Percentiles rank a stretch among this genome's conserved stretches.
These are phyloP conservation scores for Xylaria curta DNA, from an alignment of 495 filamentous ascomycete genomes.

Conservation along the genomic window DNA sequence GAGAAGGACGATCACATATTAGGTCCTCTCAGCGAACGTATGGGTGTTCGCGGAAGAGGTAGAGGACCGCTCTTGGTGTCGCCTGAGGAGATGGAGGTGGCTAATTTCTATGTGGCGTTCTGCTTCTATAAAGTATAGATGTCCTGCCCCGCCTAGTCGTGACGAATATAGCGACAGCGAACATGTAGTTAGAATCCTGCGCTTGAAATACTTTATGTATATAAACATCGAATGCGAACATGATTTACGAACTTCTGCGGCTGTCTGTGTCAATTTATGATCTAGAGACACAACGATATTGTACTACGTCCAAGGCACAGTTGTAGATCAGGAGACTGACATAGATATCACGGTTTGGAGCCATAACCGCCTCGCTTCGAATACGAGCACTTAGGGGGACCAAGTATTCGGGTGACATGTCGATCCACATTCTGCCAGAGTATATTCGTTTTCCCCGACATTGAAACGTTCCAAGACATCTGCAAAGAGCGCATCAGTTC, in stretches of 20 bases:
- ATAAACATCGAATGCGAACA: not conserved
- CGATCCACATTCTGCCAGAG: not conserved
- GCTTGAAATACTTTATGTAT: not conserved
- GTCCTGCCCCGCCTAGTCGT: not conserved
- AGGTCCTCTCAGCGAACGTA: conserved; percentile 85
- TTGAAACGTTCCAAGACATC: not conserved
- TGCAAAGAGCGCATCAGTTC: not conserved
- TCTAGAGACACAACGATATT: no score
- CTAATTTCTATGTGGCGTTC: conserved; percentile 88
- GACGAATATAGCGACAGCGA: not conserved
- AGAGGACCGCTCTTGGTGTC: conserved; percentile 72
- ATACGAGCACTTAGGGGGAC: conserved; percentile 23
- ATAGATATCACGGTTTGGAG: not conserved
- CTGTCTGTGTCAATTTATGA: not conserved
- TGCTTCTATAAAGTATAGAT: conserved; percentile 89
- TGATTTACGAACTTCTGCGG: not conserved
- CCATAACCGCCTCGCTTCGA: not conserved
- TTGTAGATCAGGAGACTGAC: no score
- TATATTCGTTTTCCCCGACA: not conserved
- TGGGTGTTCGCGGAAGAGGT: conserved; percentile 82
- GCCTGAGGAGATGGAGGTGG: conserved; percentile 86
- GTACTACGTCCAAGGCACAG: not conserved
- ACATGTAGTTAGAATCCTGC: not conserved
- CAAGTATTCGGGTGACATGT: conserved; percentile 35
- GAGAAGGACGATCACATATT: conserved; percentile 82